Conservation (phyloP, 257 asterid species). For the Solanum stenotomum region DNA sequence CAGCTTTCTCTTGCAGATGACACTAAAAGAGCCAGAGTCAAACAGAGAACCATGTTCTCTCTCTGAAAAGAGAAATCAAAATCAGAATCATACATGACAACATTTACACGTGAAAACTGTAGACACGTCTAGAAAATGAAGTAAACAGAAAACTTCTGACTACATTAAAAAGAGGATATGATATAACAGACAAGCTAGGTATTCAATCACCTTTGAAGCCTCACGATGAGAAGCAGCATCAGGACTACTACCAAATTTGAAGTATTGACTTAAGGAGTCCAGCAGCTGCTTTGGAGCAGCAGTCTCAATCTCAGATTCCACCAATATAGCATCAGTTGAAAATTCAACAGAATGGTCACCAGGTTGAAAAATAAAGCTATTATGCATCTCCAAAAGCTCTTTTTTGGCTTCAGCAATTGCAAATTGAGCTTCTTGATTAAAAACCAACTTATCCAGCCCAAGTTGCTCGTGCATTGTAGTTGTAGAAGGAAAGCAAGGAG, state of each 20-base stretch:
- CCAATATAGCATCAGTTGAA: conserved; percentile 33
- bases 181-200: neutral
- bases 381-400: conserved; percentile 49
- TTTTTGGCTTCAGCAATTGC: conserved; percentile 44
- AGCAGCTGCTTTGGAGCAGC: conserved; percentile 64
- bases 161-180: neutral
- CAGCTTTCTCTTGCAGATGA: conserved; percentile 85
- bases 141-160: neutral
- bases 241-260: conserved; percentile 25
- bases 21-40: conserved; percentile 54
- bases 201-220: conserved; percentile 59
- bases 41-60: conserved; percentile 59
- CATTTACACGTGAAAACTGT: neutral
- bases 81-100: conserved; percentile 12
- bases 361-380: conserved; percentile 27
- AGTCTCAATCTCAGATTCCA: conserved; percentile 38
- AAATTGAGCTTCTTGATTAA: conserved; percentile 23
- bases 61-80: conserved; percentile 34
- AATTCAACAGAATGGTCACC: conserved; percentile 30
- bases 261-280: conserved; percentile 36
- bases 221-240: conserved; percentile 36
- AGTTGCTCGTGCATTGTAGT: conserved; percentile 23
- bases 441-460: conserved; percentile 11
- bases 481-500: conserved; percentile 19
- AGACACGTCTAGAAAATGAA: neutral